Evolutionary conservation across 139 green algal species (phyloP).

Genomic region (Coelastrella sp.): DNA sequence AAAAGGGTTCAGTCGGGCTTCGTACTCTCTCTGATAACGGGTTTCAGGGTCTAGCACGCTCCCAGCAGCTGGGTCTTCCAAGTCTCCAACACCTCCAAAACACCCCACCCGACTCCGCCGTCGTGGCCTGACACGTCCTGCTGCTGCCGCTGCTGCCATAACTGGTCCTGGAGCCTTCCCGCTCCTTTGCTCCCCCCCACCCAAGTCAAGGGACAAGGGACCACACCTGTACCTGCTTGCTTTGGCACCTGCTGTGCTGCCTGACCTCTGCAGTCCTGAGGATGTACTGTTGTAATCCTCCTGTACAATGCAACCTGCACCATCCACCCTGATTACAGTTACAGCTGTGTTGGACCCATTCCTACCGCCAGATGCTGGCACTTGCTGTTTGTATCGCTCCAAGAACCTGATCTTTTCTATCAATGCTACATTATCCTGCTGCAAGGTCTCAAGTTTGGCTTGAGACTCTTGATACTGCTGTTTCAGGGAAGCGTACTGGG

Average conservation of each 20-base stretch:
- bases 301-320: background rate
- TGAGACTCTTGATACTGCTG: background rate
- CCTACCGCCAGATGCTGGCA: background rate
- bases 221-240: constrained; percentile 17
- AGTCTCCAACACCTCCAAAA: constrained; percentile 13
- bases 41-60: constrained; percentile 9
- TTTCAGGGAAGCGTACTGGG: background rate
- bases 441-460: background rate
- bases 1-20: constrained; percentile 35
- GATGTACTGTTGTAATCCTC: background rate
- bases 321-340: constrained; percentile 32
- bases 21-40: constrained; percentile 22
- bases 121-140: background rate
- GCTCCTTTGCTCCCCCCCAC: background rate
- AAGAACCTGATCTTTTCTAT: constrained; percentile 43
- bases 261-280: background rate
- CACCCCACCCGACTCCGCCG: background rate
- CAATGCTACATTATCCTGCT: constrained; percentile 23
- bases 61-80: background rate
- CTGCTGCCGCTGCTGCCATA: constrained; percentile 12
- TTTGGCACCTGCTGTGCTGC: background rate
- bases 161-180: background rate
- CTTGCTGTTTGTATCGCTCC: constrained; percentile 38
- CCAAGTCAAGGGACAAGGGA: background rate
- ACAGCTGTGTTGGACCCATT: background rate